These are phyloP conservation scores for Penicillium malachiteum DNA, from an alignment of 495 filamentous ascomycete genomes.

Conservation along the genomic window DNA sequence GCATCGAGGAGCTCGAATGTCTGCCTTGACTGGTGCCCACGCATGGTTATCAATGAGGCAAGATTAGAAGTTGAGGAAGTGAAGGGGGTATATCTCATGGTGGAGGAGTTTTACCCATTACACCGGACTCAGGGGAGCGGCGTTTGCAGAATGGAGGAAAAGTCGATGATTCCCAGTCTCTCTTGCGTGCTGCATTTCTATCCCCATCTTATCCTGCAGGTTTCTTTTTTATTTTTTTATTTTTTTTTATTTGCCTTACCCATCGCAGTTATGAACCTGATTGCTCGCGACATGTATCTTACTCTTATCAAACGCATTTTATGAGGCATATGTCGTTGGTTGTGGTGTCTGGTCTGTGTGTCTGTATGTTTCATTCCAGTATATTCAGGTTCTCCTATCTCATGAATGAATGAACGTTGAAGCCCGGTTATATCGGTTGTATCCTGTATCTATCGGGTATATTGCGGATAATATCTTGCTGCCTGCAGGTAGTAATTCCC, in stretches of 20 bases:
- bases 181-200: conserved; percentile 21
- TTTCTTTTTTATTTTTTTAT: conserved; percentile 2
- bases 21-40: not conserved
- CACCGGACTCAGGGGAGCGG: conserved; percentile 4
- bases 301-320: conserved; percentile 27
- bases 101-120: conserved; percentile 1
- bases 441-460: no score
- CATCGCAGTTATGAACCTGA: conserved; percentile 23
- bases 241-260: conserved; percentile 1
- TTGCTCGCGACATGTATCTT: conserved; percentile 34
- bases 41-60: not conserved
- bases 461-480: no score
- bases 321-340: conserved; percentile 24
- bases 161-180: conserved; percentile 22
- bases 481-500: no score
- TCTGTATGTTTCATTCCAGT: not conserved
- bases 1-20: not conserved
- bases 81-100: not conserved
- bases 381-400: not conserved
- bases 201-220: not conserved
- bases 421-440: no score
- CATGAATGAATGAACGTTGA: no score
- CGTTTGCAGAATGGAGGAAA: conserved; percentile 10
- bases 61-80: not conserved
- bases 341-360: conserved; percentile 5